Percentiles rank a stretch among this genome's conserved stretches.
phyloP scores from a whole-genome alignment of 805 yeast species.

The Maudiozyma bulderi region DNA sequence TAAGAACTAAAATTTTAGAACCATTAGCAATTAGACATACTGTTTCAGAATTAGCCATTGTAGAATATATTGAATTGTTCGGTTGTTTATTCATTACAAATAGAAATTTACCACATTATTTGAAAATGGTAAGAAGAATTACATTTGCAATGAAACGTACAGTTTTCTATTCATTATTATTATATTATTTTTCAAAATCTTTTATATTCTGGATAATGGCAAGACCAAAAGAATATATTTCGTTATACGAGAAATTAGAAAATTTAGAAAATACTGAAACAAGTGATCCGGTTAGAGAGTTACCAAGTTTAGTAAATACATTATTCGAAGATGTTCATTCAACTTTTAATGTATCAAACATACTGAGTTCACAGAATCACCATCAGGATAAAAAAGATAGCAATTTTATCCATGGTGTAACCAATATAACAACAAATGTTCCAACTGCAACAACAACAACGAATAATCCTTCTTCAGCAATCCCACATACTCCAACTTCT shows the following conservation, averaged over 20 bases:
- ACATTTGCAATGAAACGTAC: constrained; percentile 32
- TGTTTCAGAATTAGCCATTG: constrained; percentile 29
- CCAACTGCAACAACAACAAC: background rate
- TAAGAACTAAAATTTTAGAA: constrained; percentile 10
- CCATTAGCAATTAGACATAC: constrained; percentile 28
- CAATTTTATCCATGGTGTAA: background rate
- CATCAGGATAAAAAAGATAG: background rate
- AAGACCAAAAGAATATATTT: constrained; percentile 37
- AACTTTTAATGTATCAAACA: constrained; percentile 9
- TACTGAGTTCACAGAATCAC: constrained; percentile 6
- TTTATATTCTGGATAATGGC: constrained; percentile 39
- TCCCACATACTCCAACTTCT: background rate
- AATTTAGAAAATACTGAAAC: constrained; percentile 5
- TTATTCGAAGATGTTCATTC: constrained; percentile 17
- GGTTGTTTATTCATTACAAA: constrained; percentile 34
- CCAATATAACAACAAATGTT: background rate
- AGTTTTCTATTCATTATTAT: constrained; percentile 35
- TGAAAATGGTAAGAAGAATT: constrained; percentile 32
- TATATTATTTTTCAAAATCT: constrained; percentile 36
- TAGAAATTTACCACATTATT: constrained; percentile 27
- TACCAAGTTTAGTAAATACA: constrained; percentile 11
- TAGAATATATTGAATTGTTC: constrained; percentile 38
- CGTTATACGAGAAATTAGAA: constrained; percentile 9
- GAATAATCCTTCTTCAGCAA: background rate
- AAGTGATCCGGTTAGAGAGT: constrained; percentile 7